A percentile compares a stretch with the other conserved stretches of the same genome.
These are phyloP conservation scores for Pilasporangium apinafurcum DNA, from an alignment of 352 stramenopile genomes.

Conservation along the genomic window DNA sequence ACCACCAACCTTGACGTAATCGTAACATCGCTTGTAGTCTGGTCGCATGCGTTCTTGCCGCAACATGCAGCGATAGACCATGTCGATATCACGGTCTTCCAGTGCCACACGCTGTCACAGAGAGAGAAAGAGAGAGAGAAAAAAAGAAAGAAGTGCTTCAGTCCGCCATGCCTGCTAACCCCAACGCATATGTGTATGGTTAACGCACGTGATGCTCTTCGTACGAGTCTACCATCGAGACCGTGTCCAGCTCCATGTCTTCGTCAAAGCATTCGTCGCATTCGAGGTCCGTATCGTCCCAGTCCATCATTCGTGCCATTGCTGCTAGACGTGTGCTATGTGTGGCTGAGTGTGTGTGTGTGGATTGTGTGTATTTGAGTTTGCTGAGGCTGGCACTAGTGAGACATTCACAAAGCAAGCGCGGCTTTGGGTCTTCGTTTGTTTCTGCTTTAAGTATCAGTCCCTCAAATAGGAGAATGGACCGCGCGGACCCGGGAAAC, in stretches of 20 bases:
- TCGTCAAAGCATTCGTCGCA: constrained; percentile 83
- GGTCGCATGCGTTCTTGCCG: constrained; percentile 62
- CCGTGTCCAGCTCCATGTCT: constrained; percentile 29
- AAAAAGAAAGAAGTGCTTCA: not conserved
- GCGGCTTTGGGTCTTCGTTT: too few relatives aligned
- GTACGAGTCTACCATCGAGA: constrained; percentile 21
- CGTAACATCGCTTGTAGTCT: constrained; percentile 68
- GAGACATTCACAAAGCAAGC: too few relatives aligned
- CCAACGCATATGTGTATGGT: not conserved
- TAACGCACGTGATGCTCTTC: constrained; percentile 35
- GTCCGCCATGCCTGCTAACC: not conserved
- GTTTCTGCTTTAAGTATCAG: too few relatives aligned
- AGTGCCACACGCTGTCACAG: constrained; percentile 48
- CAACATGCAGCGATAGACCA: constrained; percentile 68
- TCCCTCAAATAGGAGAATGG: too few relatives aligned
- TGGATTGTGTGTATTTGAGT: too few relatives aligned
- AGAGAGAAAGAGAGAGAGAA: not conserved
- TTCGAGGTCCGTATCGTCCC: constrained; percentile 49
- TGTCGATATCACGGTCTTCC: constrained; percentile 69
- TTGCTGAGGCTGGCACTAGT: too few relatives aligned
- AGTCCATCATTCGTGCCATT: too few relatives aligned
- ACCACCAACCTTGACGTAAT: constrained; percentile 81
- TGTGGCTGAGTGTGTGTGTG: too few relatives aligned
- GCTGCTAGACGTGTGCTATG: too few relatives aligned
- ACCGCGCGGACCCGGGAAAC: too few relatives aligned